Evolutionary conservation across 257 asterid genomes (phyloP), one percentile per base, ranked within the genome.

Genomic region (Plantago elongata): DNA sequence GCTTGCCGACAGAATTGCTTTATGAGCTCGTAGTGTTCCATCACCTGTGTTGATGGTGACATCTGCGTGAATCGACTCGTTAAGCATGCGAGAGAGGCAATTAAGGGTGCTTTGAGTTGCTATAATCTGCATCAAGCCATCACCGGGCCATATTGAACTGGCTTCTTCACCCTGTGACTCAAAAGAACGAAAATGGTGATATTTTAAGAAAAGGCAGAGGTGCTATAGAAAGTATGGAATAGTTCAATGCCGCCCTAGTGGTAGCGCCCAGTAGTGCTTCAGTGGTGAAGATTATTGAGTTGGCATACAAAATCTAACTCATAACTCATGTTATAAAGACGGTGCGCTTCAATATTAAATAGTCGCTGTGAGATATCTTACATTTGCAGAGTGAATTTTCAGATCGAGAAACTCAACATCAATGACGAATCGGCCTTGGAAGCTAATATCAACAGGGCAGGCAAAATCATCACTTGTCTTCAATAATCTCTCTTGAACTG

Each of bases 371-470:
- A 47, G 51, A 56, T 9, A 63, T 64, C 96, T 86, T 71, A 88
- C 92, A 72, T 79, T 77, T 17, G 75, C 55, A 15, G 88, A 82
- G 72, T 69, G 75, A 42, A 82, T 83, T 83, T 79, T 88, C 50
- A 90, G 84, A 77, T 90, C 96, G 72, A 88, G 78, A 74, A 91
- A 88, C 87, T 91, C 96, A 27, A 88, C 92, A 38, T 91, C 96
- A 54, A 91, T 82, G 73, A 77, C 38, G 64, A 85, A 73, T n/a
- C 89, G 94, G 18, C 92, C 91, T 66, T 75, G 88, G 51, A 65
- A 73, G 30, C 65, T 76, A 47, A 85, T 64, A 54, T 91, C 98
- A 64, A 91, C 76, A 11, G 84, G 85, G 76, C 94, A 86, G 75
- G 82, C 88, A 78, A 85, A 90, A 77, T 90, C 96, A 52, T 88